A percentile compares a stretch with the other conserved stretches of the same genome.
Evolutionary conservation across 805 yeast species (phyloP).

Genomic region (Phaffomyces thermotolerans): DNA sequence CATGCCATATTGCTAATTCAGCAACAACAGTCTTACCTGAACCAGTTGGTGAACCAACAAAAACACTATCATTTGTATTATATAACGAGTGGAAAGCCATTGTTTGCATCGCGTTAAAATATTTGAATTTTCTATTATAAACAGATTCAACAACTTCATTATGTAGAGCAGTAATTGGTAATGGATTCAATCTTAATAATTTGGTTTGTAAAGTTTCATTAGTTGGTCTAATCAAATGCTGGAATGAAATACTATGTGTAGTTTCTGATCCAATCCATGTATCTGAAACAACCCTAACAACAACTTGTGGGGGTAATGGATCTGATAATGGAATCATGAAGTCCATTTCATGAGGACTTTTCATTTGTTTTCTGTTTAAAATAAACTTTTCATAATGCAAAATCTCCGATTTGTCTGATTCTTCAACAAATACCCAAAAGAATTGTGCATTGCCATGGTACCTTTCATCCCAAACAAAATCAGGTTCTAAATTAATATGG

Average conservation of each 20-base stretch:
- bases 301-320: slow-evolving; percentile 85
- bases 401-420: slow-evolving; percentile 63
- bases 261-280: slow-evolving; percentile 85
- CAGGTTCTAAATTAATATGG: slow-evolving; percentile 61
- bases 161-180: slow-evolving; percentile 77
- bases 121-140: slow-evolving; percentile 61
- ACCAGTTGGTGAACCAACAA: slow-evolving; percentile 98
- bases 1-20: slow-evolving; percentile 96
- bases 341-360: slow-evolving; percentile 62
- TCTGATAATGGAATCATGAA: slow-evolving; percentile 88
- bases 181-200: slow-evolving; percentile 71
- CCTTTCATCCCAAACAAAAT: slow-evolving; percentile 78
- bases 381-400: slow-evolving; percentile 80
- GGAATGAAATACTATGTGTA: slow-evolving; percentile 72
- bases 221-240: slow-evolving; percentile 81
- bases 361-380: slow-evolving; percentile 49
- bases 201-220: slow-evolving; percentile 83
- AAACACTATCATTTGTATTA: slow-evolving; percentile 68
- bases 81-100: slow-evolving; percentile 90
- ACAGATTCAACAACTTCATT: slow-evolving; percentile 58
- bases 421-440: slow-evolving; percentile 92
- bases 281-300: slow-evolving; percentile 75
- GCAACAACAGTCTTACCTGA: slow-evolving; percentile 98
- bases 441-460: slow-evolving; percentile 78
- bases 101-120: slow-evolving; percentile 98